Conservation (phyloP, 345 rosid species). For the Salix suchowensis region DNA sequence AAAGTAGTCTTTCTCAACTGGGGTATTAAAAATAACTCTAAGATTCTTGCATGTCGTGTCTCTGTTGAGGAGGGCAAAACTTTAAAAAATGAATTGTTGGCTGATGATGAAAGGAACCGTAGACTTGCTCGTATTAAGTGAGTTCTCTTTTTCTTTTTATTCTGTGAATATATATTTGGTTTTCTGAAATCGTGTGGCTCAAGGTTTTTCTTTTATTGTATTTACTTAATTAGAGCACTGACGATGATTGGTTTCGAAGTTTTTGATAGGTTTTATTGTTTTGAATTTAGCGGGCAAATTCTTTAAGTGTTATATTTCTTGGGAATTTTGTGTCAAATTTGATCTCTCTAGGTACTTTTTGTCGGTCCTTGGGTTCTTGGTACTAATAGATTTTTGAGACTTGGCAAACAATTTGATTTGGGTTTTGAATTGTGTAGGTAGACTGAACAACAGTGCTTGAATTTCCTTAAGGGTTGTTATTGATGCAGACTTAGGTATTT, state of each 20-base stretch:
- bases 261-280: neutral
- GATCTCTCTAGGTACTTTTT: neutral
- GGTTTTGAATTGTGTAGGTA: too few relatives aligned
- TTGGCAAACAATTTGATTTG: too few relatives aligned
- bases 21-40: conserved; percentile 52
- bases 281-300: neutral
- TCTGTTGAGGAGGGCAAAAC: conserved; percentile 64
- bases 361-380: neutral
- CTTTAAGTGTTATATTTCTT: neutral
- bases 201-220: neutral
- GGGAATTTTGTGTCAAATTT: too few relatives aligned
- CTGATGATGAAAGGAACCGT: conserved; percentile 70
- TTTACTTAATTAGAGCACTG: neutral
- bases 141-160: conserved; percentile 15
- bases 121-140: conserved; percentile 73
- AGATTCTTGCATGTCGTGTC: conserved; percentile 58
- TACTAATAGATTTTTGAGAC: neutral
- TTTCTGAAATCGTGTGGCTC: neutral
- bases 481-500: too few relatives aligned
- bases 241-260: neutral
- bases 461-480: too few relatives aligned
- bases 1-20: conserved; percentile 38
- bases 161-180: neutral
- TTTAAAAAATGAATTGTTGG: conserved; percentile 45
- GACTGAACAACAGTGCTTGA: too few relatives aligned